Percentiles rank a stretch among this genome's conserved stretches.
Evolutionary conservation across 1,139 yeast species (phyloP).

Genomic region (Protomyces pachydermus): DNA sequence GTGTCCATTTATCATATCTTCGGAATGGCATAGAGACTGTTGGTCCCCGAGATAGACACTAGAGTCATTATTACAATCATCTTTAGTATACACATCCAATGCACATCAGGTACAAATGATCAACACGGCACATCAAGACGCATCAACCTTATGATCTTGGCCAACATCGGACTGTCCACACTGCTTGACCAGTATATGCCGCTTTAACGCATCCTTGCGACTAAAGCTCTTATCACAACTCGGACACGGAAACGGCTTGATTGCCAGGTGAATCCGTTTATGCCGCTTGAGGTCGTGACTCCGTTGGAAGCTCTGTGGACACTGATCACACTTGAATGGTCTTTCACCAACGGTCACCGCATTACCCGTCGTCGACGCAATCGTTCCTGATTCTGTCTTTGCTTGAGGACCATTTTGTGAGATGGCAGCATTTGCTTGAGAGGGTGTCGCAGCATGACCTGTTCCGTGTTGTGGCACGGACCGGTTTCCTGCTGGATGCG

Average conservation of each 20-base stretch:
- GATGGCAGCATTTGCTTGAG: slow-evolving; percentile 7
- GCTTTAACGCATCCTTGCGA: slow-evolving; percentile 33
- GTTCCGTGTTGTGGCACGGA: neutral
- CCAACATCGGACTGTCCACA: slow-evolving; percentile 28
- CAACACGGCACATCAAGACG: too few relatives aligned
- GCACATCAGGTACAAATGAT: too few relatives aligned
- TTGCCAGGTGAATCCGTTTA: slow-evolving; percentile 33
- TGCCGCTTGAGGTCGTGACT: slow-evolving; percentile 34
- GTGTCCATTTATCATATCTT: too few relatives aligned
- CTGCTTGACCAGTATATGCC: slow-evolving; percentile 33
- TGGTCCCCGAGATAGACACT: too few relatives aligned
- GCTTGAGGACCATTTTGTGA: neutral
- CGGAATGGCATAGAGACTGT: too few relatives aligned
- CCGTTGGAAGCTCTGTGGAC: slow-evolving; percentile 33
- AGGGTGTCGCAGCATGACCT: neutral
- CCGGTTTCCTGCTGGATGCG: neutral
- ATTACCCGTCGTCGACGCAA: neutral
- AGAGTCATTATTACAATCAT: too few relatives aligned
- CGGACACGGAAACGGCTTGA: slow-evolving; percentile 34
- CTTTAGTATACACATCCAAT: too few relatives aligned
- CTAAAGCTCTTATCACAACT: slow-evolving; percentile 34
- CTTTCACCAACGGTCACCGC: slow-evolving; percentile 22
- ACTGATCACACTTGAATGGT: slow-evolving; percentile 33
- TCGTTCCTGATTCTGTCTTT: neutral
- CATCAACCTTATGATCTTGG: too few relatives aligned